Percentiles rank a stretch among this genome's conserved stretches.
Evolutionary conservation across 2,329 filamentous ascomycete species (phyloP).

Genomic region (Pestalotiopsis sp.): DNA sequence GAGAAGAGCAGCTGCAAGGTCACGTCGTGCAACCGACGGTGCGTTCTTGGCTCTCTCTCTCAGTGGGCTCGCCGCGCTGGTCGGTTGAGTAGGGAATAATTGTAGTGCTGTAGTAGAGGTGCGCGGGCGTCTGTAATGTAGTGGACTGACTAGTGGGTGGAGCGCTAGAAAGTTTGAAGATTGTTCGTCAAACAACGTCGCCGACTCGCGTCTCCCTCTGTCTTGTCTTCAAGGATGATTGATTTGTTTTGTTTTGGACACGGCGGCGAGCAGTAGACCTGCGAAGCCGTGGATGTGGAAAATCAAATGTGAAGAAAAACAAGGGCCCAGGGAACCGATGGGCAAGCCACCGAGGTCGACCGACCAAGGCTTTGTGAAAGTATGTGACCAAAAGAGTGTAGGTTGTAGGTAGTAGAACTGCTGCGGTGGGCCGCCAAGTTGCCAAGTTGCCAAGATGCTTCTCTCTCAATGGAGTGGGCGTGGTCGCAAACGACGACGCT

Average conservation of each 20-base stretch:
- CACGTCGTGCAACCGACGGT: neutral
- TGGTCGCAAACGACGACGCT: neutral
- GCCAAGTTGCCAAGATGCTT: neutral
- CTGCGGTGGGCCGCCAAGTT: no score
- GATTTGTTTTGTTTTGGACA: neutral
- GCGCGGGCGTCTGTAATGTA: neutral
- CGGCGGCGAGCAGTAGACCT: neutral
- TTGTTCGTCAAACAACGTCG: neutral
- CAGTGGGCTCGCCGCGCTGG: neutral
- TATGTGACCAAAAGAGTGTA: no score
- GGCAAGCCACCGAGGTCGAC: no score
- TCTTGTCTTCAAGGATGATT: neutral
- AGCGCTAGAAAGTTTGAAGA: slow-evolving; percentile 6
- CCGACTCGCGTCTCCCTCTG: neutral
- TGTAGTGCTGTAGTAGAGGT: neutral
- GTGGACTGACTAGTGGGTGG: neutral
- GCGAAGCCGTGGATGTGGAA: neutral
- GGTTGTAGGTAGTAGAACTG: no score
- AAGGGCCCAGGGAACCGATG: no score
- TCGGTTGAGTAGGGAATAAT: neutral
- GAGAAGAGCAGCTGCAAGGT: neutral
- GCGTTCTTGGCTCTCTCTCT: neutral
- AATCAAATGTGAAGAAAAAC: neutral
- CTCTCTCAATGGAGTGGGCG: neutral
- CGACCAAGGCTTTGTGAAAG: no score